Evolutionary conservation across 2,329 filamentous ascomycete species (phyloP).

Genomic region (Cladobotryum protrusum): DNA sequence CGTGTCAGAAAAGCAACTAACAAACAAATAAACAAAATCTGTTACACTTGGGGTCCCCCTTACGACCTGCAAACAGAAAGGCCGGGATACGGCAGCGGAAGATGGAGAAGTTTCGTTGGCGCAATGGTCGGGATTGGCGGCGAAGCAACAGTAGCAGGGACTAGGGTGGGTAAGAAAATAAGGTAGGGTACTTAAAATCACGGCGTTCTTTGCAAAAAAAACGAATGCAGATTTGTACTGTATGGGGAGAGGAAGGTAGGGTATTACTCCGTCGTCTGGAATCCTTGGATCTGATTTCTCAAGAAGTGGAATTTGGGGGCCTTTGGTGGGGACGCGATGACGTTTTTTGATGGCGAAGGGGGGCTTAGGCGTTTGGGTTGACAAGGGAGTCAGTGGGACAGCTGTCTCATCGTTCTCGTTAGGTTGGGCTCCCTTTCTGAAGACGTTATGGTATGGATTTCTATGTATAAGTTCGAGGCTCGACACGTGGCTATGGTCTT

Average conservation of each 20-base stretch:
- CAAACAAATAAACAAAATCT: not conserved
- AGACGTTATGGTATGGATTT: not conserved
- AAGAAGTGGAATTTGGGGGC: not conserved
- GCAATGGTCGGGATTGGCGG: not conserved
- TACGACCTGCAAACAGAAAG: too few relatives aligned
- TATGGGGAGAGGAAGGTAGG: too few relatives aligned
- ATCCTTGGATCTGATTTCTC: not conserved
- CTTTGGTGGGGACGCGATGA: slow-evolving; percentile 14
- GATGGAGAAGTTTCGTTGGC: not conserved
- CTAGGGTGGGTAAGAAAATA: too few relatives aligned
- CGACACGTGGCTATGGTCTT: not conserved
- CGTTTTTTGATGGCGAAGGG: slow-evolving; percentile 12
- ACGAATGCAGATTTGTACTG: too few relatives aligned
- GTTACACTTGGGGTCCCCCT: not conserved
- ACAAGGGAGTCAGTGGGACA: slow-evolving; percentile 1
- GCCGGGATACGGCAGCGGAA: too few relatives aligned
- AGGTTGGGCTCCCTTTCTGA: slow-evolving; percentile 1
- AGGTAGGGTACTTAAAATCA: too few relatives aligned
- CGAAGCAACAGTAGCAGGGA: not conserved
- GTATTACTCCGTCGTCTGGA: not conserved
- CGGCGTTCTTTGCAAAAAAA: too few relatives aligned
- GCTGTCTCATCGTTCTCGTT: not conserved
- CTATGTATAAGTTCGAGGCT: not conserved
- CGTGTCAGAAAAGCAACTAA: not conserved
- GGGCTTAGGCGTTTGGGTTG: not conserved